These are phyloP conservation scores for Guillardia theta DNA, from an alignment of 78 protist genomes.

Conservation along the genomic window DNA sequence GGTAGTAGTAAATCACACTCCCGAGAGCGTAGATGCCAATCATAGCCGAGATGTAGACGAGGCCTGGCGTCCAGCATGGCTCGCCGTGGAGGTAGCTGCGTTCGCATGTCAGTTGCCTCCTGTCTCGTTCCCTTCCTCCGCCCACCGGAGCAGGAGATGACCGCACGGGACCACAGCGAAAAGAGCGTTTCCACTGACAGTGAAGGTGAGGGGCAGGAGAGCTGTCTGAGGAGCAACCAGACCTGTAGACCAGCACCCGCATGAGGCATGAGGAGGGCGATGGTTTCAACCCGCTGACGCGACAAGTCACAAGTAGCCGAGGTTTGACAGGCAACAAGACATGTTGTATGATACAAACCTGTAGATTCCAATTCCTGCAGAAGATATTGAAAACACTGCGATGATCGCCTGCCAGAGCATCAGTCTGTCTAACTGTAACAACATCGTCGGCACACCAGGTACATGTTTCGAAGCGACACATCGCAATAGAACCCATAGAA, in stretches of 20 bases:
- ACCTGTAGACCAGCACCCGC: not conserved
- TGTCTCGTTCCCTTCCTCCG: too few species aligned
- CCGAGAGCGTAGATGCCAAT: not conserved
- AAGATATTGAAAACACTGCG: too few species aligned
- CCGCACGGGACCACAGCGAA: not conserved
- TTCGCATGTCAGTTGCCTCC: too few species aligned
- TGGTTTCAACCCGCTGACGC: not conserved
- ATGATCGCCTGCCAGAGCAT: too few species aligned
- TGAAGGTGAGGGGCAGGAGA: too few species aligned
- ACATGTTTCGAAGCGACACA: not conserved
- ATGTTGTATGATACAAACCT: too few species aligned
- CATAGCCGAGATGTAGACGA: not conserved
- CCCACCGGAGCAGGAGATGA: not conserved
- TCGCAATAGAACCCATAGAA: constrained; percentile 42
- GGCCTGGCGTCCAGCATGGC: not conserved
- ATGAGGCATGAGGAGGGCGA: not conserved
- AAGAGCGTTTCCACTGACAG: not conserved
- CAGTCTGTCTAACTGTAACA: too few species aligned
- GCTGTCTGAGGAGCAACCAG: too few species aligned
- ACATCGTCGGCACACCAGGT: too few species aligned
- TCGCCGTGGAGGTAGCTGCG: not conserved
- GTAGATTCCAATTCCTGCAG: too few species aligned
- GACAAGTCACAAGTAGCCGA: not conserved
- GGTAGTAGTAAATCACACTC: not conserved
- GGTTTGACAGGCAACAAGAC: not conserved